These are phyloP conservation scores for Eucommia ulmoides DNA, from an alignment of 257 asterid species.

Conservation along the genomic window DNA sequence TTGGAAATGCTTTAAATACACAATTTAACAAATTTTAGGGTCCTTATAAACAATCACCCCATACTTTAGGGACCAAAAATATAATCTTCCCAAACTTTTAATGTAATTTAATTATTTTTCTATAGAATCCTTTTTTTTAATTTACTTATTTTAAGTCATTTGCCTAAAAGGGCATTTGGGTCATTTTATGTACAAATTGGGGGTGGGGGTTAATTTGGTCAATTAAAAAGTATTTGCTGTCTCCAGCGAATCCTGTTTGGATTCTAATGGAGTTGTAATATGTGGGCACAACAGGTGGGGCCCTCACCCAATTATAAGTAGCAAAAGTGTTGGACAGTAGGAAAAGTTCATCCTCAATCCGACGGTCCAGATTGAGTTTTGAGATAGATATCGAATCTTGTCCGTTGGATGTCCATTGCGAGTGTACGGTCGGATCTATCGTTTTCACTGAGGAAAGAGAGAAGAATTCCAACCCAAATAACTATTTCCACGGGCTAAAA, in stretches of 20 bases:
- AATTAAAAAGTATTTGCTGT: neutral
- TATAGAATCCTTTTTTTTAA: neutral
- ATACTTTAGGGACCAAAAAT: no score
- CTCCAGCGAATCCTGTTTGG: neutral
- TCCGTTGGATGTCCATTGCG: no score
- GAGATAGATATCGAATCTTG: no score
- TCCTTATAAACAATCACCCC: no score
- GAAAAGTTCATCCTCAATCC: no score
- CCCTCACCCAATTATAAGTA: neutral
- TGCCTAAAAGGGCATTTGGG: neutral
- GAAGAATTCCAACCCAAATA: no score
- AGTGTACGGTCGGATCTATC: no score
- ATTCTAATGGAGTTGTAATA: neutral
- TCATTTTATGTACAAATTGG: neutral
- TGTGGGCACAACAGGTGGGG: neutral
- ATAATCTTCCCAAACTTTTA: neutral
- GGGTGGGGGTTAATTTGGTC: neutral
- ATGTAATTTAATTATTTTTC: neutral
- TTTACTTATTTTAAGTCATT: neutral
- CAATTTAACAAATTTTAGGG: no score
- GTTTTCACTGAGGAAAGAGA: slow-evolving; percentile 12
- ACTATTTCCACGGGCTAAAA: no score
- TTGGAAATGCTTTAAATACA: neutral
- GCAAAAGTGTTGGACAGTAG: neutral
- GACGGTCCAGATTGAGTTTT: no score